Base-by-base conservation (phyloP, 306 rosid species). In the Carpinus fangiana region DNA sequence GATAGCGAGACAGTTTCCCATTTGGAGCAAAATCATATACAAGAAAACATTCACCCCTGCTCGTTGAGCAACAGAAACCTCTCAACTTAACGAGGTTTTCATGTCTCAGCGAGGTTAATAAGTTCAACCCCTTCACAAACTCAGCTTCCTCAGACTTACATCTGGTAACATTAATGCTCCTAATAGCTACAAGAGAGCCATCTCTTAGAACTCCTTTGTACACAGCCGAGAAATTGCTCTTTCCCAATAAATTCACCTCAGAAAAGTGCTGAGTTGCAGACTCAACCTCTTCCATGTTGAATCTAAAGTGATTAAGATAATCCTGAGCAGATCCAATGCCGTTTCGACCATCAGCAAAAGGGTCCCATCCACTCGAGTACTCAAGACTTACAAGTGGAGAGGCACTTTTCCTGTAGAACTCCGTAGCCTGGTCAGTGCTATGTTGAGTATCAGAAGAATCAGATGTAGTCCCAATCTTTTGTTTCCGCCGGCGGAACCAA, bases 11-110 rank as follows among this genome's bases (percentile, higher is more conserved):
- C 76, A 95, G 85, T 83, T 82, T 80, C 52, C 99, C 92, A 18
- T 84, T 87, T 13, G 93, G 88, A 73, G 85, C 95, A 67, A 84
- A 89, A 74, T 91, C 97, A 81, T 93, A 91, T 85, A 95, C 84
- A 64, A 95, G 97, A 82, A 84, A 95, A 79, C 97, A 93, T 82
- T 91, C 99, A 70, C 98, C 95, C 81, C 99, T 87, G 45, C 97
- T 84, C 45, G 86, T 88, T 4, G 99, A 95, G 90, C 98, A 92
- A 84, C 99, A 95, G 77, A 93, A 95, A 70, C 99, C 99, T 85
- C 91, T 91, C 81, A 95, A 69, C 78, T 80, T 88, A 64, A 85
- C 92, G 41, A 95, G 85, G 78, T 95, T 95, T 82, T 87, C 93
- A 65, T 95, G 98, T 72, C 85, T 83, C 73, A 95, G 79, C 20